phyloP scores from a whole-genome alignment of 305 asterid species.

The Andrographis paniculata region DNA sequence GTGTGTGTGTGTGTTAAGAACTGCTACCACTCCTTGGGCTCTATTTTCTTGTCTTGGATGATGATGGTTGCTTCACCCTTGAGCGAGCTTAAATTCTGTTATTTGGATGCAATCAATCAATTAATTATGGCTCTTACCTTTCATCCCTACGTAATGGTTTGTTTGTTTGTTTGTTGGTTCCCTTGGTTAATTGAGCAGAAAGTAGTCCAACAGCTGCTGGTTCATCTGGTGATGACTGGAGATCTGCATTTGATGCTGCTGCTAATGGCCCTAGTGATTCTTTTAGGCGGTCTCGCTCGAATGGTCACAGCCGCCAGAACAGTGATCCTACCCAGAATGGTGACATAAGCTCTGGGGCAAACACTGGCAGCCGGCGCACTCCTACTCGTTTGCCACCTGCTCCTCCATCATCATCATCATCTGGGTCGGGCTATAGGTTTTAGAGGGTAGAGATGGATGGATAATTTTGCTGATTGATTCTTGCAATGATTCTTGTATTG shows the following conservation, averaged over 20 bases:
- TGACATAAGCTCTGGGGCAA: slow-evolving; percentile 42
- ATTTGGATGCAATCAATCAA: no score
- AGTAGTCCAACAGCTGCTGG: slow-evolving; percentile 74
- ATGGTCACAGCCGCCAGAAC: slow-evolving; percentile 66
- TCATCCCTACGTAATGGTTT: no score
- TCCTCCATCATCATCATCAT: slow-evolving; percentile 67
- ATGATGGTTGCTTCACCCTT: neutral
- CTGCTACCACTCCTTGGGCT: neutral
- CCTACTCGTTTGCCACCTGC: slow-evolving; percentile 95
- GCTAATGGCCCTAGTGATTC: slow-evolving; percentile 58
- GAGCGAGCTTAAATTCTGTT: no score
- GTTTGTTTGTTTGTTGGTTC: no score
- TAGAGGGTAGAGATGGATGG: slow-evolving; percentile 46
- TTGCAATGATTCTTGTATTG: slow-evolving; percentile 30
- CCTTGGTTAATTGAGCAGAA: slow-evolving; percentile 44
- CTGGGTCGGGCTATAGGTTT: slow-evolving; percentile 69
- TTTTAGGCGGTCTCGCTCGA: slow-evolving; percentile 50
- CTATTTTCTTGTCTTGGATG: neutral
- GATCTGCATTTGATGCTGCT: slow-evolving; percentile 92
- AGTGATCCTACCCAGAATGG: slow-evolving; percentile 85
- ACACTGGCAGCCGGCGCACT: slow-evolving; percentile 76
- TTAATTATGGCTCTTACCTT: no score
- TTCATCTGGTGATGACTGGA: slow-evolving; percentile 90
- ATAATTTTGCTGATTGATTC: slow-evolving; percentile 32
- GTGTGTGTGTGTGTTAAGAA: neutral